Percentiles rank a stretch among this genome's conserved stretches.
phyloP scores from a whole-genome alignment of 2,329 filamentous ascomycete species.

The Didymella exigua region DNA sequence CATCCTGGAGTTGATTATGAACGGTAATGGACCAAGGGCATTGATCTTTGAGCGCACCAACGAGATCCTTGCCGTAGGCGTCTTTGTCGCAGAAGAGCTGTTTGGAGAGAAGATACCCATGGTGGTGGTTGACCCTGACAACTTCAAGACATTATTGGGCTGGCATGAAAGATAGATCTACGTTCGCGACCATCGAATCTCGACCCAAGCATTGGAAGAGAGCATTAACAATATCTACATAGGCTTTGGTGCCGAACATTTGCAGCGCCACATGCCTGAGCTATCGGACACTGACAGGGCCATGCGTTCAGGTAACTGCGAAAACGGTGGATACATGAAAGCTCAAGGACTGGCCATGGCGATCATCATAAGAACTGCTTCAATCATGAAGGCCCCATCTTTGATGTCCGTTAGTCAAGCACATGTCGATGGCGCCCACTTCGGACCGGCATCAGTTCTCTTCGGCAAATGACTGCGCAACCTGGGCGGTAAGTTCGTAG shows the following conservation, averaged over 20 bases:
- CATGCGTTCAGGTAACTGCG: constrained; percentile 35
- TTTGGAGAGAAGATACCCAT: constrained; percentile 52
- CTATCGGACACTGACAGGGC: constrained; percentile 1
- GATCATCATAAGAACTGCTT: constrained; percentile 49
- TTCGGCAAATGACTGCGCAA: constrained; percentile 47
- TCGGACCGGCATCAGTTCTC: constrained; percentile 46
- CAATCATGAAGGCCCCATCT: constrained; percentile 29
- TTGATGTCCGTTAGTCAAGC: constrained; percentile 50
- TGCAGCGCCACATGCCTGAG: not conserved
- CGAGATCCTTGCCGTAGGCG: constrained; percentile 54
- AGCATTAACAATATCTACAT: not conserved
- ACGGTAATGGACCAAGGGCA: constrained; percentile 46
- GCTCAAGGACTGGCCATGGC: constrained; percentile 48
- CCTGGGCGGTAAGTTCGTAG: constrained; percentile 44
- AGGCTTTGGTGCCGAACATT: not conserved
- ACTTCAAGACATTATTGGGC: constrained; percentile 19
- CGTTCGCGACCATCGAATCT: not conserved
- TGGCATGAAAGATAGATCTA: constrained; percentile 17
- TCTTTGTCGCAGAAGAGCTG: constrained; percentile 52
- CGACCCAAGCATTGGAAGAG: not conserved
- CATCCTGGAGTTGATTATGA: constrained; percentile 54
- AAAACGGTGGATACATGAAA: constrained; percentile 2
- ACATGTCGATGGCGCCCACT: constrained; percentile 55
- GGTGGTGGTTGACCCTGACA: constrained; percentile 28
- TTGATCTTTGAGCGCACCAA: constrained; percentile 53